A percentile compares a stretch with the other conserved stretches of the same genome.
Conservation (phyloP, 805 yeast genomes). For the Candida tibetensis region DNA sequence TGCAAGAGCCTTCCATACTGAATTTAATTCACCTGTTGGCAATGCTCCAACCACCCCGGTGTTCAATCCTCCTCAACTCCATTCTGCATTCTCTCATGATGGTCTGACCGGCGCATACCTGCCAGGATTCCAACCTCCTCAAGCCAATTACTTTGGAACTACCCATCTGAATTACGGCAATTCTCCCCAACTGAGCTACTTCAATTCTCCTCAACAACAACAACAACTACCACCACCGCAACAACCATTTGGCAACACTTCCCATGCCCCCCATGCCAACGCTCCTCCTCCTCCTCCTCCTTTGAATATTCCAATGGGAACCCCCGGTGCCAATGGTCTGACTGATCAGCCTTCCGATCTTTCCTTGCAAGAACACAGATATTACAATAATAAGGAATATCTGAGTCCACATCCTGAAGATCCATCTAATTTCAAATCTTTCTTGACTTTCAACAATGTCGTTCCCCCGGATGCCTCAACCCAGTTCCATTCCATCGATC, state of each 20-base stretch:
- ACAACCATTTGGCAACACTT: conserved; percentile 1
- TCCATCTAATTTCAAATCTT: conserved; percentile 38
- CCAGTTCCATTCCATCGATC: conserved; percentile 67
- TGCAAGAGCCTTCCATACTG: conserved; percentile 31
- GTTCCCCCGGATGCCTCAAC: conserved; percentile 83
- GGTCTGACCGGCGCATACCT: conserved; percentile 1
- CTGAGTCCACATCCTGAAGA: conserved; percentile 22
- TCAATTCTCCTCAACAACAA: background rate
- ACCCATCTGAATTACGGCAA: background rate
- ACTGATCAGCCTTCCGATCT: conserved; percentile 2
- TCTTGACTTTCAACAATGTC: conserved; percentile 72
- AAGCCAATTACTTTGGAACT: background rate
- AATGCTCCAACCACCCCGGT: conserved; percentile 1
- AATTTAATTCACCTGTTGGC: conserved; percentile 12
- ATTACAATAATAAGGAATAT: conserved; percentile 22
- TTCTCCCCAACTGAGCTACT: background rate
- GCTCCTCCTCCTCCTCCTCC: conserved; percentile 1
- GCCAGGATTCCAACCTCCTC: conserved; percentile 3
- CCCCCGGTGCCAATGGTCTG: conserved; percentile 1
- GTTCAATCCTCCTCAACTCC: background rate
- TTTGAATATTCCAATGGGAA: background rate
- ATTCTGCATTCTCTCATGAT: background rate
- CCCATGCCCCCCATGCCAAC: background rate
- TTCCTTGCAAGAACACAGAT: conserved; percentile 16
- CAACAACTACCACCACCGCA: background rate